These are phyloP conservation scores for Pulveroboletus sp. DNA, from an alignment of 1,284 basidiomycete genomes.

Conservation along the genomic window DNA sequence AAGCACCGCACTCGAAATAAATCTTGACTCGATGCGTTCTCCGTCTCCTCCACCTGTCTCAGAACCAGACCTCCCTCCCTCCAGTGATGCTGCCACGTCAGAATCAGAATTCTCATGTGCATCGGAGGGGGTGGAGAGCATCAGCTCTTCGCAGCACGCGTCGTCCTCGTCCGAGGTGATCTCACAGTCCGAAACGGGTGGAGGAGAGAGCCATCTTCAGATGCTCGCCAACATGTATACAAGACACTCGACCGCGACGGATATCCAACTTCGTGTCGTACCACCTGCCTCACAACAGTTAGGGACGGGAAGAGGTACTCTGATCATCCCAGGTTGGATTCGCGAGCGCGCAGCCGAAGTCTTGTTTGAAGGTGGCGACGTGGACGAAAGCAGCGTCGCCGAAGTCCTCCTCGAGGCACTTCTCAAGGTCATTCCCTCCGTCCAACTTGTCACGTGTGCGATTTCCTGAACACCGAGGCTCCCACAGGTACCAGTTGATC, in stretches of 20 bases:
- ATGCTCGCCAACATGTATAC: slow-evolving; percentile 67
- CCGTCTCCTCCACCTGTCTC: slow-evolving; percentile 45
- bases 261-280: slow-evolving; percentile 63
- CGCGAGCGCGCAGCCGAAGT: slow-evolving; percentile 89
- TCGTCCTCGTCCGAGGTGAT: slow-evolving; percentile 63
- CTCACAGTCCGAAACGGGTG: slow-evolving; percentile 32
- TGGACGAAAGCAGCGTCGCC: slow-evolving; percentile 79
- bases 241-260: slow-evolving; percentile 71
- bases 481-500: slow-evolving; percentile 81
- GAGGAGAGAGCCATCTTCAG: slow-evolving; percentile 55
- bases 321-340: slow-evolving; percentile 93
- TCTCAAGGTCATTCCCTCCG: slow-evolving; percentile 57
- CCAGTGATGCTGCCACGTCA: slow-evolving; percentile 55
- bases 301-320: slow-evolving; percentile 72
- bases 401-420: slow-evolving; percentile 79
- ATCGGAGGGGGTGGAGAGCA: slow-evolving; percentile 52
- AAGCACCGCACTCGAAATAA: slow-evolving; percentile 51
- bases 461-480: not conserved
- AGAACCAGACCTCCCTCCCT: slow-evolving; percentile 57
- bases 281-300: slow-evolving; percentile 64
- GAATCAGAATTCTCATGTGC: slow-evolving; percentile 66
- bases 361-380: slow-evolving; percentile 87
- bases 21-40: slow-evolving; percentile 40
- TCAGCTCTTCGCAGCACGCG: slow-evolving; percentile 48
- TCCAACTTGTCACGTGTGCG: not conserved